Evolutionary conservation across 2,329 filamentous ascomycete species (phyloP).

Genomic region (Pseudomassariella vexata): DNA sequence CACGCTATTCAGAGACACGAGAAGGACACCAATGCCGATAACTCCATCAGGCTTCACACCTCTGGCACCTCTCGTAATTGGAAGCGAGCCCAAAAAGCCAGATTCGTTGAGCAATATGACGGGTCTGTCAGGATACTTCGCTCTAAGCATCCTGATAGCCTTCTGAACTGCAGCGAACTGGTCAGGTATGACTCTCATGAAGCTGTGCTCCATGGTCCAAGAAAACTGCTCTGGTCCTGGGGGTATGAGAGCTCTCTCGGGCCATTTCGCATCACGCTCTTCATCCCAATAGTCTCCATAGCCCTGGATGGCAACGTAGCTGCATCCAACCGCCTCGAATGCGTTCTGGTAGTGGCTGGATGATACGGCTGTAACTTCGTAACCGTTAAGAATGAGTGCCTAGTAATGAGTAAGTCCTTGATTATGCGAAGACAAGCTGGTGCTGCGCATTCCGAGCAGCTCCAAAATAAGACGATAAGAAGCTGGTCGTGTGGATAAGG

Average conservation of each 20-base stretch:
- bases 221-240: slow-evolving; percentile 6
- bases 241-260: slow-evolving; percentile 1
- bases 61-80: slow-evolving; percentile 4
- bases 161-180: slow-evolving; percentile 6
- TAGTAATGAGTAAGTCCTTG: neutral
- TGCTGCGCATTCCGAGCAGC: no score
- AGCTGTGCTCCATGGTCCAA: slow-evolving; percentile 6
- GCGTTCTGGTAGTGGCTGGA: slow-evolving; percentile 4
- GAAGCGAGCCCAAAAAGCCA: slow-evolving; percentile 3
- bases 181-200: slow-evolving; percentile 6
- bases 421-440: neutral
- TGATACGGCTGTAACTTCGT: slow-evolving; percentile 7
- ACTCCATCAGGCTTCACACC: slow-evolving; percentile 4
- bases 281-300: slow-evolving; percentile 6
- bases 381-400: slow-evolving; percentile 5
- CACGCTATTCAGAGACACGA: slow-evolving; percentile 4
- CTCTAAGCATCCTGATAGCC: slow-evolving; percentile 2
- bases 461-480: no score
- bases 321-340: slow-evolving; percentile 2
- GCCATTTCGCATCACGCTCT: slow-evolving; percentile 8
- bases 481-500: no score
- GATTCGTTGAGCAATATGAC: slow-evolving; percentile 6
- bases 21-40: slow-evolving; percentile 3
- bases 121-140: slow-evolving; percentile 3
- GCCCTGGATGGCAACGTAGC: slow-evolving; percentile 5